phyloP scores from a whole-genome alignment of 345 rosid species.

The Murraya paniculata region DNA sequence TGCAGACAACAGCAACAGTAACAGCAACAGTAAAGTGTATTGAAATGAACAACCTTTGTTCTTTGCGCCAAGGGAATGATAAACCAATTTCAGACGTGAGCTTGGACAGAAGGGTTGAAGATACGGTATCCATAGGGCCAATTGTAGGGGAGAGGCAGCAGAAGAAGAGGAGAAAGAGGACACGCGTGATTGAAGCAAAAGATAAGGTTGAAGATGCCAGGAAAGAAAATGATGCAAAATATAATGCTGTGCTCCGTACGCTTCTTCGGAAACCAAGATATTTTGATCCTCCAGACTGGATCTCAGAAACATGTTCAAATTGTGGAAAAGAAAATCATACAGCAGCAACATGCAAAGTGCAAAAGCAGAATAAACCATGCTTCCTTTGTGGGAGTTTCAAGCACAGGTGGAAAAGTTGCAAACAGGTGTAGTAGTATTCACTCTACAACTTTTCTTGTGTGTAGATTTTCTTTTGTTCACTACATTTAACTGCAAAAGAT shows the following conservation, averaged over 20 bases:
- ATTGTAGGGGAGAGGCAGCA: not conserved
- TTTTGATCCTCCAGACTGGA: conserved; percentile 26
- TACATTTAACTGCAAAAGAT: not conserved
- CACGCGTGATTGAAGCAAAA: not conserved
- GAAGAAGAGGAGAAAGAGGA: conserved; percentile 7
- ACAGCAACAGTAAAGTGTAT: not conserved
- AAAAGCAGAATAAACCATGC: conserved; percentile 23
- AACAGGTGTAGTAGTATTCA: conserved; percentile 24
- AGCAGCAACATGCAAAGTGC: conserved; percentile 7
- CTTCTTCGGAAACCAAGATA: conserved; percentile 35
- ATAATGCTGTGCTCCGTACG: conserved; percentile 21
- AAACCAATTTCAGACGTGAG: not conserved
- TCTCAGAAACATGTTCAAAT: conserved; percentile 1
- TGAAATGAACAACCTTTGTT: not conserved
- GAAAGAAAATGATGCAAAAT: conserved; percentile 10
- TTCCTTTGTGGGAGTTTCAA: conserved; percentile 24
- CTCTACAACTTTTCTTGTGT: not conserved
- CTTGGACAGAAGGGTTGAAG: not conserved
- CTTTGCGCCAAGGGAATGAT: not conserved
- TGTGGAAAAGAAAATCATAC: conserved; percentile 18
- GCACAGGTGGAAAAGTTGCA: conserved; percentile 26
- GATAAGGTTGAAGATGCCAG: conserved; percentile 7
- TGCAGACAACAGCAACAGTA: not conserved
- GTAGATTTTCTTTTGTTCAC: not conserved
- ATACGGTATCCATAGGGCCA: not conserved